A percentile compares a stretch with the other conserved stretches of the same genome.
These are phyloP conservation scores for Penicillium herquei DNA, from an alignment of 495 filamentous ascomycete genomes.

Conservation along the genomic window DNA sequence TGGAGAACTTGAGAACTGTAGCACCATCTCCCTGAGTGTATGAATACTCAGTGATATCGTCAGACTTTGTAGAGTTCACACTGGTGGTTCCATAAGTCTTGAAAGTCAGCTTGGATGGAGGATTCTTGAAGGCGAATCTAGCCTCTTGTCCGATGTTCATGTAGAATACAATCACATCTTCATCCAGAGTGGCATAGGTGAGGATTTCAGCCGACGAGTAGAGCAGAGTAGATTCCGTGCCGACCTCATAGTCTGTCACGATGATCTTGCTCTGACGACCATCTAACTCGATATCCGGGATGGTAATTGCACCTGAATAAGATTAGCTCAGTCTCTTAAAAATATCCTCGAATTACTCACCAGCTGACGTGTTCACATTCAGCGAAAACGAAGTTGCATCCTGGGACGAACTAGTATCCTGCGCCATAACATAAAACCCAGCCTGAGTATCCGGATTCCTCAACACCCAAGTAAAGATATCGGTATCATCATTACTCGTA, in stretches of 20 bases:
- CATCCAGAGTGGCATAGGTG: conserved; percentile 49
- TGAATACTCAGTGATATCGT: conserved; percentile 47
- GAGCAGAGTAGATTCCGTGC: conserved; percentile 49
- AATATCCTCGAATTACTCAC: conserved; percentile 23
- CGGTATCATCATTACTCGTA: conserved; percentile 36
- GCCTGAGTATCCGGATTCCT: conserved; percentile 54
- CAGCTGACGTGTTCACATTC: conserved; percentile 55
- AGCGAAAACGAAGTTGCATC: conserved; percentile 56
- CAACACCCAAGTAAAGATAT: conserved; percentile 52
- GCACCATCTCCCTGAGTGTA: conserved; percentile 33
- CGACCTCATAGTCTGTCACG: conserved; percentile 67
- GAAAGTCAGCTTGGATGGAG: conserved; percentile 33
- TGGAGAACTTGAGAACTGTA: conserved; percentile 50
- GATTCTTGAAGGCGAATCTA: conserved; percentile 48
- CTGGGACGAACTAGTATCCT: conserved; percentile 53
- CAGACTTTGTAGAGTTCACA: conserved; percentile 38
- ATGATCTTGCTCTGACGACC: conserved; percentile 72
- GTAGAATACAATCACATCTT: conserved; percentile 55
- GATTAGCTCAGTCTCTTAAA: not conserved
- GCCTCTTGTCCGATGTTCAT: conserved; percentile 64
- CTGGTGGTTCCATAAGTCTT: conserved; percentile 44
- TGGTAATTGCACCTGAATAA: conserved; percentile 36
- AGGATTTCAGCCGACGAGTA: conserved; percentile 72
- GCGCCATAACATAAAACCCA: conserved; percentile 62
- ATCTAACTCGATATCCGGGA: conserved; percentile 62